Evolutionary conservation across 345 rosid genomes (phyloP), one percentile per base, ranked within the genome.

Genomic region (Gossypium rotundifolium): DNA sequence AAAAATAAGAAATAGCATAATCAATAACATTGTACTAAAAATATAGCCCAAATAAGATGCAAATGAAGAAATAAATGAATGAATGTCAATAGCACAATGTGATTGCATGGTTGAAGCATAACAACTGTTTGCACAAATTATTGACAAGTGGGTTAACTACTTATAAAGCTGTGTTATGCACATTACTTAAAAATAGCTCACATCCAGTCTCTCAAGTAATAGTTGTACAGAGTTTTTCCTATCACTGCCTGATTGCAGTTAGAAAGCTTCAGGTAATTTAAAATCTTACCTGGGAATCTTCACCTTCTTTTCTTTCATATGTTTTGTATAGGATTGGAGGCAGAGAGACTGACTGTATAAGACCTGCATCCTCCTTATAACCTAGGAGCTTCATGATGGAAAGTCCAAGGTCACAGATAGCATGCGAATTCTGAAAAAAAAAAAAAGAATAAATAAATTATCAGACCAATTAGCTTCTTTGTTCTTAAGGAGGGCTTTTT

Each of bases 381-480:
- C 79, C 78, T 62, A 93, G 80, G 80, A 76, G 85, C 83, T 13
- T 59, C 64, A 59, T 25, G 64, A 59, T 25, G 8, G 64, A 59
- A 59, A 59, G 38, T 5, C 83, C 99, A 75, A 95, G 91, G 78
- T 90, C 99, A 85, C 90, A 88, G 70, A 95, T 83, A 75, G 96
- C 98, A 80, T 89, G 88, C 22, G 96, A 91, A 76, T 87, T 95
- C 99, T 95, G 98, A 33, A 14, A 7, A 85, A 68, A 70, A 80
- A 33, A 5, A 5, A 33, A 33, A 0, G 0, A 33, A 33, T 33
- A 33, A 33, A 33, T 5, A 33, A 33, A 33, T 33, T 67, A 70
- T 49, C 75, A 71, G 70, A 51, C 66, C 54, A 74, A 78, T 80
- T 65, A 78, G 75, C 27, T 68, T 48, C 58, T 42, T 40, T 18